Evolutionary conservation across 2,329 filamentous ascomycete species (phyloP).

Genomic region (Botrytis byssoidea): DNA sequence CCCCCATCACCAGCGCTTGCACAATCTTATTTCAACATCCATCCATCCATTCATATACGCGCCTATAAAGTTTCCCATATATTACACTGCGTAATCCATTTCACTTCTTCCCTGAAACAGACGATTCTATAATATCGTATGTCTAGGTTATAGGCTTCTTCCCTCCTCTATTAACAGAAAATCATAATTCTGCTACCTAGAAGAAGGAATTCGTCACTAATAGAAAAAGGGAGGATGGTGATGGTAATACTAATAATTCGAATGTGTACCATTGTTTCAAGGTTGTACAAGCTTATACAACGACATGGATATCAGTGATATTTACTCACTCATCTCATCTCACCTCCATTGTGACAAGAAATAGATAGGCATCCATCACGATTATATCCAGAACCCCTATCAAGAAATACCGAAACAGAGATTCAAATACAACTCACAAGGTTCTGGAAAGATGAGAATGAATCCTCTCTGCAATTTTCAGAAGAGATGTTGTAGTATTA

Average conservation of each 20-base stretch:
- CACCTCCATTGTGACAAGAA: no score
- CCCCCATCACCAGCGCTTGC: background rate
- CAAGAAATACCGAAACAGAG: background rate
- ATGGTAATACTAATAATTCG: no score
- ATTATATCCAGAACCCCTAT: background rate
- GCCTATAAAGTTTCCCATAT: background rate
- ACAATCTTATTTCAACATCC: conserved; percentile 1
- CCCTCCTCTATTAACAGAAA: no score
- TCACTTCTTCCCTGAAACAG: no score
- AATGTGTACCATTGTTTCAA: no score
- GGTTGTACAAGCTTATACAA: background rate
- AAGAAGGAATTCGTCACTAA: background rate
- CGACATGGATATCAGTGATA: background rate
- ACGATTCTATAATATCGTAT: background rate
- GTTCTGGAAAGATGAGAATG: background rate
- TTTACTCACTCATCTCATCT: background rate
- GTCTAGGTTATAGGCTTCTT: no score
- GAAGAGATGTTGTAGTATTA: background rate
- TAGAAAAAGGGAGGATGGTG: background rate
- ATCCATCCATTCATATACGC: background rate
- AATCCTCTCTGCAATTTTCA: background rate
- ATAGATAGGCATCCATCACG: background rate
- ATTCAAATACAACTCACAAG: accelerated
- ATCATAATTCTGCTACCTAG: no score
- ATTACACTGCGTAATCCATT: background rate